Evolutionary conservation across 1,139 yeast species (phyloP), one percentile per base, ranked within the genome.

Genomic region (Nematodospora anomalae): DNA sequence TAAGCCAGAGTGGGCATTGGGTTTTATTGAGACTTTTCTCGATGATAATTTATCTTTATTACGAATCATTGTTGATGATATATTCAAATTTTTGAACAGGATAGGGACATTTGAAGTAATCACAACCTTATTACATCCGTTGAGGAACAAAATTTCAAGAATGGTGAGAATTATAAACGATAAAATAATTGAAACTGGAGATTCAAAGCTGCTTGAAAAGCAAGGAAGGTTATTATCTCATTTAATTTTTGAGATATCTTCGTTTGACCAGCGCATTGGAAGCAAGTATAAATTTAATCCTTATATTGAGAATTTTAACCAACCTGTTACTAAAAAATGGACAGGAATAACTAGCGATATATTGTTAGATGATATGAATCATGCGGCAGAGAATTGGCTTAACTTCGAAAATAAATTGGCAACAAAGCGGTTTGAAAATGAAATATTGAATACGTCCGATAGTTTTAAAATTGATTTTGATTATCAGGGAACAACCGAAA

Each of bases 1-100:
- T 38, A 82, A 80, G 50, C 95, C 95, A 0, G 95, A 87, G 55
- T 82, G 90, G 83, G 78, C 83, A n/a, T 71, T 83, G 42, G 66
- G 65, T 21, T 86, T 75, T 49, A 56, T 78, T 14, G 69, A 73
- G 40, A 70, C 71, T 12, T 75, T 79, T 38, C 47, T 85, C 14
- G 64, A 65, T 11, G 69, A 74, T 33, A 67, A 76, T 47, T 40
- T 63, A 26, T 48, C 60, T 16, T 50, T 64, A 33, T 51, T 80
- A 41, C 62, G 65, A 36, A 33, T 53, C 16, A 57, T 60, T 13
- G 47, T 63, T 3, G 69, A 64, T 30, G 54, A 53, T n/a, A 38
- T 56, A 12, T 62, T 70, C 23, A 61, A 62, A 40, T 48, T 52
- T 3, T 41, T 50, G 2, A 51, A 61, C 22, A 44, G 54, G 14